Evolutionary conservation across 2,329 filamentous ascomycete genomes (phyloP).

Genomic region (Colletotrichum brevisporum): DNA sequence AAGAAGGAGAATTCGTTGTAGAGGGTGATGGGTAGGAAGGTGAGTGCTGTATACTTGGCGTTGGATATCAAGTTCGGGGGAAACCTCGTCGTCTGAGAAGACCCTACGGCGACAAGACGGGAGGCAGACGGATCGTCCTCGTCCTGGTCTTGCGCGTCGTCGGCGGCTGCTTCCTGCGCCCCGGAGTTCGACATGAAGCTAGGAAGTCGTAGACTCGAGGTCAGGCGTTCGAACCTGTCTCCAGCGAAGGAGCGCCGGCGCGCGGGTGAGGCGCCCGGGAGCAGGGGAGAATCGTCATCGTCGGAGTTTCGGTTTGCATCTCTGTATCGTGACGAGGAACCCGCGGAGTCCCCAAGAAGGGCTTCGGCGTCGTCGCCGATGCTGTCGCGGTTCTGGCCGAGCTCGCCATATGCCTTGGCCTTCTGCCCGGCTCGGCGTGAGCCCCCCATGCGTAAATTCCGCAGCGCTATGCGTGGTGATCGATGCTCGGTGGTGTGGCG

Average conservation of each 20-base stretch:
- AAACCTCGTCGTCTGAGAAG: slow-evolving; percentile 80
- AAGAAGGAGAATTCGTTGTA: slow-evolving; percentile 99
- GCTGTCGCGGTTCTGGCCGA: slow-evolving; percentile 69
- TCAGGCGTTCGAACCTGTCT: slow-evolving; percentile 59
- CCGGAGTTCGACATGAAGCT: slow-evolving; percentile 71
- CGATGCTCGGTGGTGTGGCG: slow-evolving; percentile 60
- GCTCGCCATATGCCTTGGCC: slow-evolving; percentile 71
- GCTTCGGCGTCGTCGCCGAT: slow-evolving; percentile 76
- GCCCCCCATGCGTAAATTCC: slow-evolving; percentile 77
- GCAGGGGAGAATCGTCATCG: slow-evolving; percentile 82
- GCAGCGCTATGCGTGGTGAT: slow-evolving; percentile 76
- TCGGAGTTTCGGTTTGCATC: slow-evolving; percentile 67
- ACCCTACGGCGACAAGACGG: slow-evolving; percentile 82
- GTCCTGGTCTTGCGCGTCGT: slow-evolving; percentile 64
- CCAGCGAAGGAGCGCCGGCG: slow-evolving; percentile 55
- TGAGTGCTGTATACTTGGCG: slow-evolving; percentile 96
- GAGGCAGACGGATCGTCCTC: slow-evolving; percentile 78
- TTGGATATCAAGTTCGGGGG: slow-evolving; percentile 95
- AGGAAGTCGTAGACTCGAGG: slow-evolving; percentile 73
- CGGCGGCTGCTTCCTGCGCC: slow-evolving; percentile 49
- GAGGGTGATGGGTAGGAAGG: slow-evolving; percentile 91
- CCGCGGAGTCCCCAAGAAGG: slow-evolving; percentile 75
- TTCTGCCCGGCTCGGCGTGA: slow-evolving; percentile 70
- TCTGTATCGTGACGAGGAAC: slow-evolving; percentile 68
- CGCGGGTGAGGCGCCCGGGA: slow-evolving; percentile 61